Evolutionary conservation across 202 grass and related monocot genomes (phyloP).

Genomic region (Panicum virgatum): DNA sequence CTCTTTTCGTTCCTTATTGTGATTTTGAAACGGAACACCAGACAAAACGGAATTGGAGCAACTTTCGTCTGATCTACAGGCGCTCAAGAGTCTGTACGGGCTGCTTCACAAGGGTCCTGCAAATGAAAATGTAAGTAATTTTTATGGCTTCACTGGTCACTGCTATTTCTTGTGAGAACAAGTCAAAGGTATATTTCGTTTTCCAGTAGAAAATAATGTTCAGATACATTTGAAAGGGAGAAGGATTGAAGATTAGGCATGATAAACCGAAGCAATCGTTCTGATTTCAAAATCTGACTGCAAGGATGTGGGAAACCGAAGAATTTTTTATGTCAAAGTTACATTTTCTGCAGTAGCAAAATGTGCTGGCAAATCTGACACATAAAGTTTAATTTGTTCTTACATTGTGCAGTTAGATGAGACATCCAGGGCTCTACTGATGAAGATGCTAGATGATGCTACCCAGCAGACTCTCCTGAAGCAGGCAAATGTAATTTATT

Average conservation of each 20-base stretch:
- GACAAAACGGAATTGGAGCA: constrained; percentile 35
- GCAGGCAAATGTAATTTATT: constrained; percentile 51
- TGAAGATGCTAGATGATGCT: constrained; percentile 63
- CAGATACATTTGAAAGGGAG: neutral
- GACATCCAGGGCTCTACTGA: constrained; percentile 46
- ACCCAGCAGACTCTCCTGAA: constrained; percentile 42
- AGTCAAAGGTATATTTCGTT: neutral
- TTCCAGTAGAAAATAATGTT: neutral
- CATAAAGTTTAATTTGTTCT: neutral
- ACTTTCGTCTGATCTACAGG: constrained; percentile 46
- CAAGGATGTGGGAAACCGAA: neutral
- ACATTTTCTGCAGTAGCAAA: neutral
- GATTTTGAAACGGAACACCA: neutral
- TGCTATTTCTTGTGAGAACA: neutral
- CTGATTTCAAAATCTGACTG: neutral
- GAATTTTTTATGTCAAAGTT: neutral
- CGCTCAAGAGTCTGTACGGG: constrained; percentile 53
- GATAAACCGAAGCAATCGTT: neutral
- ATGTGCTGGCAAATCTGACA: neutral
- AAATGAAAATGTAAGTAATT: constrained; percentile 25
- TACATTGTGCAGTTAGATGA: constrained; percentile 49
- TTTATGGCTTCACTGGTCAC: neutral
- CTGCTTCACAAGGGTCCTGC: constrained; percentile 34
- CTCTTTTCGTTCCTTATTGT: neutral
- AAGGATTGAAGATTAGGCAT: neutral